These are phyloP conservation scores for Neofusicoccum kwambonambiense DNA, from an alignment of 2,329 filamentous ascomycete genomes.

Conservation along the genomic window DNA sequence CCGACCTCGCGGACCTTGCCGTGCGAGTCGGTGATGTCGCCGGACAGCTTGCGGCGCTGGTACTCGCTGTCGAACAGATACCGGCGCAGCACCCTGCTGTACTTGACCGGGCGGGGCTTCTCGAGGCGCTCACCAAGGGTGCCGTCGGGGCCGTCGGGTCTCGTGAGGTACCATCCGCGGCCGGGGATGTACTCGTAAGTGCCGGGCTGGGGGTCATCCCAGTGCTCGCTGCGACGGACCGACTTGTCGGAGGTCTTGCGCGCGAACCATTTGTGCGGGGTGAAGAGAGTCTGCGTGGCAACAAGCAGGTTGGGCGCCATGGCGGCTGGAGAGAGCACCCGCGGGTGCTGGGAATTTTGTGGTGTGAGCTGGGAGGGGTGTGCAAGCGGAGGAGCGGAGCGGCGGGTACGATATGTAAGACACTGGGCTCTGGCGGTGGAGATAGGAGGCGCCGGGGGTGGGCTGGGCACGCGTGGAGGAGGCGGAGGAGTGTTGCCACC, in stretches of 20 bases:
- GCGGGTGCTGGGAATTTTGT: not conserved
- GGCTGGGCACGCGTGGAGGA: not conserved
- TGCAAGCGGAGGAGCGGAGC: not conserved
- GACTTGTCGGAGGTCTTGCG: constrained; percentile 39
- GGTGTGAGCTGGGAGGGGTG: constrained; percentile 2
- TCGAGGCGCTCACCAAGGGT: constrained; percentile 26
- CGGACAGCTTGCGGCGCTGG: constrained; percentile 46
- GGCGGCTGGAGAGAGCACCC: not conserved
- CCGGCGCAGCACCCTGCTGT: constrained; percentile 50
- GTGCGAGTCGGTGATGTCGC: constrained; percentile 39
- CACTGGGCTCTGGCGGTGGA: not conserved
- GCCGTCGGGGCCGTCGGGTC: constrained; percentile 38
- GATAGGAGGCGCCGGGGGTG: constrained; percentile 1
- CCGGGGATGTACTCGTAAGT: constrained; percentile 51
- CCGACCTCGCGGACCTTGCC: constrained; percentile 40
- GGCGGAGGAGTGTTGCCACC: not conserved
- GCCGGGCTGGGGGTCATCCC: constrained; percentile 48
- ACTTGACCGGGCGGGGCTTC: constrained; percentile 40
- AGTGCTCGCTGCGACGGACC: constrained; percentile 47
- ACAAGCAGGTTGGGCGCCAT: constrained; percentile 55
- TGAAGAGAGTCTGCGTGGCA: constrained; percentile 49
- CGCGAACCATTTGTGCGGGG: constrained; percentile 50
- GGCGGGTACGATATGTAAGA: not conserved
- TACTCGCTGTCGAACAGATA: constrained; percentile 50
- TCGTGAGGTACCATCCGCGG: constrained; percentile 51